phyloP scores from a whole-genome alignment of 208 protist species.

The Crithidia sp. region DNA sequence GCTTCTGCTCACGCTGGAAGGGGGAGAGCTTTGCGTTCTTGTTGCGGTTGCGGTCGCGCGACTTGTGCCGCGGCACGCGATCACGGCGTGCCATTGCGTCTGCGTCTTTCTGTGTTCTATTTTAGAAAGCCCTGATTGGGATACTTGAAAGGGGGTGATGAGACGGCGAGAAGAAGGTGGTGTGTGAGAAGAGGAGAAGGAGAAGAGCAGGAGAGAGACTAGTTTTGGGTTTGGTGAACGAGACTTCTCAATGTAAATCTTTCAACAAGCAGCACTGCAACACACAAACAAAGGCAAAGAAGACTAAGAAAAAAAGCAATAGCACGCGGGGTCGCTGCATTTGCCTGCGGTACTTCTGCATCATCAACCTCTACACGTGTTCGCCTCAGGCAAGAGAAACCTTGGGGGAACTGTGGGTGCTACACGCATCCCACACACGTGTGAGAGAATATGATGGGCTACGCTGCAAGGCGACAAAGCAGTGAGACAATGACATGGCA shows the following conservation, averaged over 20 bases:
- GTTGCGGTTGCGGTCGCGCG: slow-evolving; percentile 68
- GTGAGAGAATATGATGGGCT: too few species aligned
- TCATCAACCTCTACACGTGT: too few species aligned
- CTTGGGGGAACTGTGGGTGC: too few species aligned
- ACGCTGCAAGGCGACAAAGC: too few species aligned
- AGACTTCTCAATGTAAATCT: background rate
- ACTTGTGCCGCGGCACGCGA: slow-evolving; percentile 81
- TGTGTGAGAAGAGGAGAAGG: slow-evolving; percentile 4
- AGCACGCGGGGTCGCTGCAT: background rate
- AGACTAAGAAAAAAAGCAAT: background rate
- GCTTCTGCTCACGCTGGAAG: slow-evolving; percentile 83
- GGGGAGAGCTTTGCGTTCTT: slow-evolving; percentile 89
- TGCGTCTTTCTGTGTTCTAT: background rate
- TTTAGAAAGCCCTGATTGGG: background rate
- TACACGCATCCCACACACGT: too few species aligned
- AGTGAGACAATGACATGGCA: too few species aligned
- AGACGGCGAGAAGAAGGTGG: background rate
- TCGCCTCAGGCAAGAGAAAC: too few species aligned
- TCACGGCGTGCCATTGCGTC: slow-evolving; percentile 70
- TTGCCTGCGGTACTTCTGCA: background rate
- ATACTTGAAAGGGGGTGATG: background rate
- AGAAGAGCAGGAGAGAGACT: too few species aligned
- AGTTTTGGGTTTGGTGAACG: too few species aligned
- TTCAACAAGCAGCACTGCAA: background rate
- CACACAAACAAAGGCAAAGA: background rate